Evolutionary conservation across 768 basidiomycete species (phyloP).

Genomic region (Agrocybe praecox): DNA sequence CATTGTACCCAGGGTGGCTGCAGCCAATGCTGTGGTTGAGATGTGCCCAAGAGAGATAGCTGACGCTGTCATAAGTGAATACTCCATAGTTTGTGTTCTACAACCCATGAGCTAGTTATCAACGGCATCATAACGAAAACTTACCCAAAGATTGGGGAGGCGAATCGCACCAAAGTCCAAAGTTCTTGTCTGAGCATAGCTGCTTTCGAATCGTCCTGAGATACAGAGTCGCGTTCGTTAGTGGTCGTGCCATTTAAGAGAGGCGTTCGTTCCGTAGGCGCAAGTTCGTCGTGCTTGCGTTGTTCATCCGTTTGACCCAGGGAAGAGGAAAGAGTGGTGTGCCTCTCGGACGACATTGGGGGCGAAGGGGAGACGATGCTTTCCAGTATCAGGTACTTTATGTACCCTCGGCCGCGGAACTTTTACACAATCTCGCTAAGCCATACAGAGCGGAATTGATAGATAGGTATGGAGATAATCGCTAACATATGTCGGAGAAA

Average conservation of each 20-base stretch:
- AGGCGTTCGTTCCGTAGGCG: not conserved
- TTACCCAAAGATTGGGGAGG: constrained; percentile 73
- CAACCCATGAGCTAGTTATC: not conserved
- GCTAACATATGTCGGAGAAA: too few relatives aligned
- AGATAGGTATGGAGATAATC: too few relatives aligned
- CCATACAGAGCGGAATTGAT: too few relatives aligned
- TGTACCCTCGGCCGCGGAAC: too few relatives aligned
- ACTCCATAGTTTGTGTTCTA: constrained; percentile 85
- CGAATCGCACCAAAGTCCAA: constrained; percentile 57
- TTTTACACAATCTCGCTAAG: too few relatives aligned
- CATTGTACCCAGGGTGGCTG: constrained; percentile 74
- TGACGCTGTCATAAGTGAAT: constrained; percentile 80
- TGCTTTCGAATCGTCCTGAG: constrained; percentile 12
- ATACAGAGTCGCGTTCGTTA: not conserved
- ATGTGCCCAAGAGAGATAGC: constrained; percentile 90
- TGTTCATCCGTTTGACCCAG: not conserved
- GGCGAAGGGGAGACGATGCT: too few relatives aligned
- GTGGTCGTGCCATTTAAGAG: not conserved
- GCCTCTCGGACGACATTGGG: too few relatives aligned
- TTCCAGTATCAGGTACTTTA: too few relatives aligned
- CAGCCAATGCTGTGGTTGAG: constrained; percentile 87
- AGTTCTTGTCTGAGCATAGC: constrained; percentile 63
- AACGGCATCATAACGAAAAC: constrained; percentile 20
- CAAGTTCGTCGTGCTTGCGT: not conserved
- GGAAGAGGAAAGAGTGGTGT: too few relatives aligned